phyloP scores from a whole-genome alignment of 2,329 filamentous ascomycete species.

The Intubia oerlemansii region DNA sequence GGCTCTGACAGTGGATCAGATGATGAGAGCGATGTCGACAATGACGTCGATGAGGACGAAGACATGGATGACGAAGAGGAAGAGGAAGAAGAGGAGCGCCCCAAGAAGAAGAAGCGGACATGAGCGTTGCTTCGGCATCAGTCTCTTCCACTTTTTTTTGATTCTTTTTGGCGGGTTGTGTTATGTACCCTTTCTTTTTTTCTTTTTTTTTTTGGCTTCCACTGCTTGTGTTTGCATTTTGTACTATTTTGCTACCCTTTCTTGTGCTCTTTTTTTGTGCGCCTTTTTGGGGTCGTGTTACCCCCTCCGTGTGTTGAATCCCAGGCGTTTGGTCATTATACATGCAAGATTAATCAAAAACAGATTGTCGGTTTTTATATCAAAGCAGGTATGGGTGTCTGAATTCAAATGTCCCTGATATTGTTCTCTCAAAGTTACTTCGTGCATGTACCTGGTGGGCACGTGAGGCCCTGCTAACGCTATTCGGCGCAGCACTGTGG shows the following conservation, averaged over 20 bases:
- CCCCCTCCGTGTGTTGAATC: no score
- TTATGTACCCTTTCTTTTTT: neutral
- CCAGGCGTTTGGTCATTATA: slow-evolving; percentile 1
- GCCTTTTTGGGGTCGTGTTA: no score
- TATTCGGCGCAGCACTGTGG: no score
- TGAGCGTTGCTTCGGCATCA: no score
- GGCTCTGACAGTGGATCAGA: slow-evolving; percentile 48
- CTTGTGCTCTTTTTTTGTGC: neutral
- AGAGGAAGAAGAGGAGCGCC: slow-evolving; percentile 12
- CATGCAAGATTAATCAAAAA: neutral
- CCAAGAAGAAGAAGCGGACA: slow-evolving; percentile 22
- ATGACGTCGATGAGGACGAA: slow-evolving; percentile 25
- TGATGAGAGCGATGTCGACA: slow-evolving; percentile 41
- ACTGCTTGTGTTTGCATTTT: no score
- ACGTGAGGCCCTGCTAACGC: no score
- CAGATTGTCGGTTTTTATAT: slow-evolving; percentile 1
- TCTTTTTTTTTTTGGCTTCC: neutral
- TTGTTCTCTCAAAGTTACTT: no score
- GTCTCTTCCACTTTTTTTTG: no score
- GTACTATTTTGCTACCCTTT: neutral
- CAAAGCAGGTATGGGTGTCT: no score
- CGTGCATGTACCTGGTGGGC: no score
- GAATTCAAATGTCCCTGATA: no score
- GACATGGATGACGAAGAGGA: slow-evolving; percentile 18
- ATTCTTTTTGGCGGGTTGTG: slow-evolving; percentile 1